Base-by-base conservation (phyloP, 306 rosid species). In the Fragaria nilgerrensis region DNA sequence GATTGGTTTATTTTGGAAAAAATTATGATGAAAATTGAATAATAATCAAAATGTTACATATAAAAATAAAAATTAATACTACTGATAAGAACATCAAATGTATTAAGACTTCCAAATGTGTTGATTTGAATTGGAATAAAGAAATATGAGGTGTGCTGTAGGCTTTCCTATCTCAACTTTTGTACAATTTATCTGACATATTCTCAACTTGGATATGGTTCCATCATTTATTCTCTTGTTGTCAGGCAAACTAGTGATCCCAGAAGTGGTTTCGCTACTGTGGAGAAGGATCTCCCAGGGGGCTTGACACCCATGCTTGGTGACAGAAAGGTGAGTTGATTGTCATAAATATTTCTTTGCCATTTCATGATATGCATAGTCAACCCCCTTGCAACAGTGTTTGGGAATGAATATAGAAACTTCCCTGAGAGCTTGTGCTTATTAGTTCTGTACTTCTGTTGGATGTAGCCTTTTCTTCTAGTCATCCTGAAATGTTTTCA, bases 221-320 rank as follows among this genome's bases (percentile, higher is more conserved):
- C 0, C 14, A 4, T 77, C 23, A 43, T 65, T 61, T 63, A 44
- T 52, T 20, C 29, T 75, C 27, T 34, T 56, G 58, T 77, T 82
- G 78, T 70, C 87, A 95, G 99, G 83, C 97, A 95, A 89, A 92
- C 97, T 27, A 92, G 97, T 74, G 99, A 95, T 82, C 97, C 96
- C 4, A 87, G 91, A 84, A 92, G 97, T 81, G 97, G 97, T 85
- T 95, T 92, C 84, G 99, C 99, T 69, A 92, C 99, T 14, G 99
- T 92, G 41, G 99, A 95, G 87, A 92, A 91, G 82, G 99, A 90
- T 82, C 83, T 90, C 75, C 97, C 96, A 9, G 99, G 99, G 69
- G 96, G 97, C 82, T 87, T 92, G 96, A 95, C 97, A 22, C 97
- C 97, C 47, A 92, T 95, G 99, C 99, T 95, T 75, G 97, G 99